phyloP scores from a whole-genome alignment of 306 rosid species.

The Sphenostylis stenocarpa region DNA sequence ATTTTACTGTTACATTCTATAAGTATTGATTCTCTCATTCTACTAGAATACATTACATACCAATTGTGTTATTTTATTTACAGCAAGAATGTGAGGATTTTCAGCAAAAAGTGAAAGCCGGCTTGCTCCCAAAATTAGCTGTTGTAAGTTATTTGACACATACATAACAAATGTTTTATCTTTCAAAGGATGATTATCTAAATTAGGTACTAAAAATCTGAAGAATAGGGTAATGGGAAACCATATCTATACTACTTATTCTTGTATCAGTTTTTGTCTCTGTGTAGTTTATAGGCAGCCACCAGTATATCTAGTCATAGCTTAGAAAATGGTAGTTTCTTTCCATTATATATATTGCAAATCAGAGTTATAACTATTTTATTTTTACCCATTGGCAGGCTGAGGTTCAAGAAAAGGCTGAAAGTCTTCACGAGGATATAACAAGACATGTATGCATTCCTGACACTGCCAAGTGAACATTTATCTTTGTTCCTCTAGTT shows the following conservation, averaged over 20 bases:
- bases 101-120: constrained; percentile 46
- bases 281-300: background rate
- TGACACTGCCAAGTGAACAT: constrained; percentile 2
- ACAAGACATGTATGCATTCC: constrained; percentile 58
- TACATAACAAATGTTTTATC: background rate
- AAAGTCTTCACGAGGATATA: constrained; percentile 56
- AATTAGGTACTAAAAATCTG: background rate
- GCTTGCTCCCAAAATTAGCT: constrained; percentile 48
- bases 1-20: background rate
- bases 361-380: background rate
- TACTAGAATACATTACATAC: background rate
- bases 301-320: background rate
- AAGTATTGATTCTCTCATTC: background rate
- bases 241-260: background rate
- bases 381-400: constrained; percentile 40
- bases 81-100: constrained; percentile 76
- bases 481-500: background rate
- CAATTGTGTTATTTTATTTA: constrained; percentile 28
- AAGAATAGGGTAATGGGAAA: background rate
- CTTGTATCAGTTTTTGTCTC: background rate
- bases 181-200: background rate
- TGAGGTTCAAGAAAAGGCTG: constrained; percentile 71
- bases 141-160: constrained; percentile 55
- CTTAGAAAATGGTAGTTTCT: background rate
- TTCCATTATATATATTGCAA: background rate